Conservation (phyloP, 768 basidiomycete species). For the Trichaptum fuscoviolaceum region DNA sequence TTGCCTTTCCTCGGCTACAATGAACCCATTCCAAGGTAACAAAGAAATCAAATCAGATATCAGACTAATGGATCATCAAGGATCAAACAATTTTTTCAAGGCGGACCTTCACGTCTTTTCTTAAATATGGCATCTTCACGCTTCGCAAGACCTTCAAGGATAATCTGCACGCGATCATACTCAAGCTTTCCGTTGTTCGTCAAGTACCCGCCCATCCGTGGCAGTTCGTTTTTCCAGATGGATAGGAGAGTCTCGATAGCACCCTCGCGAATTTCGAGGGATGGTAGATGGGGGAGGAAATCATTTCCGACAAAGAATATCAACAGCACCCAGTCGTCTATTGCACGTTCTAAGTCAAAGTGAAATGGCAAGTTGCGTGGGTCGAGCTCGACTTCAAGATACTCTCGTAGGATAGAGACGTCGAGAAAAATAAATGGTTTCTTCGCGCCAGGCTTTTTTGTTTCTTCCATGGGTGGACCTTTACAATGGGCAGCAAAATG, state of each 20-base stretch:
- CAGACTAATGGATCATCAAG: constrained; percentile 11
- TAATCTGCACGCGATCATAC: constrained; percentile 82
- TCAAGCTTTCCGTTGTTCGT: constrained; percentile 90
- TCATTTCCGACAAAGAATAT: constrained; percentile 99
- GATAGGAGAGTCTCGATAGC: constrained; percentile 95
- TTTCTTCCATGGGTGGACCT: constrained; percentile 63
- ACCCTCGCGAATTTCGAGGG: constrained; percentile 97
- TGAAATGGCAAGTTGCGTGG: constrained; percentile 72
- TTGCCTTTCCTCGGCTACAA: constrained; percentile 89
- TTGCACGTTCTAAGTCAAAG: constrained; percentile 92
- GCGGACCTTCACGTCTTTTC: constrained; percentile 83
- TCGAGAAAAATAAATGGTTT: constrained; percentile 99
- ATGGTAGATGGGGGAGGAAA: constrained; percentile 96
- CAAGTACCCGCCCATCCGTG: constrained; percentile 95
- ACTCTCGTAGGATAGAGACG: constrained; percentile 92
- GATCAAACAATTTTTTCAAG: constrained; percentile 8
- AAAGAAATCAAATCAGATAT: constrained; percentile 6
- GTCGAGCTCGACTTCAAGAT: constrained; percentile 93
- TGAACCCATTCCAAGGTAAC: constrained; percentile 8
- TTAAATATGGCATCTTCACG: constrained; percentile 96
- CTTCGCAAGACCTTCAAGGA: constrained; percentile 91
- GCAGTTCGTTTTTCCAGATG: constrained; percentile 93
- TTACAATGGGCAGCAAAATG: constrained; percentile 96
- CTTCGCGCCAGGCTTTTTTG: constrained; percentile 66
- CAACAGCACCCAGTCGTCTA: constrained; percentile 99